Base-by-base conservation (phyloP, 129 eudicot species). In the Calendula officinalis region DNA sequence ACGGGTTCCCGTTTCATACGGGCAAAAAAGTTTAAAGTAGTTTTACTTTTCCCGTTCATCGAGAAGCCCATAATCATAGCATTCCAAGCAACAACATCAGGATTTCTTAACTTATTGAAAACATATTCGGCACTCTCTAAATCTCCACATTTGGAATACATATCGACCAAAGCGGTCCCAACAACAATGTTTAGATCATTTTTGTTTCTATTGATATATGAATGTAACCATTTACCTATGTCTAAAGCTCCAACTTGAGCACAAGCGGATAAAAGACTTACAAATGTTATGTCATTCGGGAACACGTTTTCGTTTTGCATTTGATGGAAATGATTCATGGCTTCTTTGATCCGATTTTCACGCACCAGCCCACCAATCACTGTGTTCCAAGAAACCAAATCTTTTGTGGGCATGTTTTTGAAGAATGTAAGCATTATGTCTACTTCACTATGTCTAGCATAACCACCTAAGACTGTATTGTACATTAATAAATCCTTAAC, bases 1-100 rank as follows among this genome's bases (percentile, higher is more conserved):
- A 76, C 30, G 11, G 69, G 9, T 41, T 63, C 52, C 15, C 0
- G 43, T 71, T 53, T 69, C 82, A 83, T 79, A 57, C 77, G 59
- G 15, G 44, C 10, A 45, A 83, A 80, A 7, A 65, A 44, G 13
- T 71, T 15, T 8, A 83, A 40, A 30, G 85, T 80, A 14, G 10
- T 61, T 44, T 43, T 66, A 55, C 85, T 80, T 68, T 58, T 62
- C 15, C 89, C 85, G 50, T 77, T 69, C 75, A 72, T 52, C 41
- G 85, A 83, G 52, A 76, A 80, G 4, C 80, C 85, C 78, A 75
- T 68, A 68, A 83, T 68, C 85, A 80, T 72, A 37, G 85, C 83
- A 56, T 74, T 83, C 85, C 85, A 83, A 69, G 89, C 75, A 65
- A 76, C 73, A 66, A 83, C 55, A 69, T 69, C 80, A 9, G 60